A percentile compares a stretch with the other conserved stretches of the same genome.
These are phyloP conservation scores for Asterophora lycoperdoides DNA, from an alignment of 768 basidiomycete genomes.

Conservation along the genomic window DNA sequence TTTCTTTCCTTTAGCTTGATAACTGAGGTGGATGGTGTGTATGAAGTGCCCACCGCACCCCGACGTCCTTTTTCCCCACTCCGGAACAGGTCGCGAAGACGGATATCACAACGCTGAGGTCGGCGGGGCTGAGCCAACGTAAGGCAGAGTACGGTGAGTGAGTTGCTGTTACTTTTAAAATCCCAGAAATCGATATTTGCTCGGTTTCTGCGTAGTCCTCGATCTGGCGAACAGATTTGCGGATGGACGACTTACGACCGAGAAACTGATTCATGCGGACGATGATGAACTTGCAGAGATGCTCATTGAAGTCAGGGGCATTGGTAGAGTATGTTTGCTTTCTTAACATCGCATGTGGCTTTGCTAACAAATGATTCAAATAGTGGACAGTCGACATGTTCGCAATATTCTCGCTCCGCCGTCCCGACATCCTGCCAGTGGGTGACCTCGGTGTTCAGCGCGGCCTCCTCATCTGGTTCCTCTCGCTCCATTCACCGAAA, in stretches of 20 bases:
- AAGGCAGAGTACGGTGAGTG: constrained; percentile 85
- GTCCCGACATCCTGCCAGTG: constrained; percentile 70
- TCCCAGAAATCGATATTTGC: background rate
- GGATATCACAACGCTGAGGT: constrained; percentile 54
- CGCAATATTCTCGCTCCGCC: constrained; percentile 79
- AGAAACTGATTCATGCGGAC: constrained; percentile 61
- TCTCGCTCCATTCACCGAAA: constrained; percentile 54
- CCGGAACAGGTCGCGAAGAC: constrained; percentile 63
- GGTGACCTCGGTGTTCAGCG: constrained; percentile 85
- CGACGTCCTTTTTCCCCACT: constrained; percentile 59
- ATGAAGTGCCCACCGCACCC: constrained; percentile 18
- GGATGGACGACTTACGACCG: constrained; percentile 73
- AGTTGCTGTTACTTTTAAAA: background rate
- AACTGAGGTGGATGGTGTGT: background rate
- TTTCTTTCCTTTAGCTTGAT: constrained; percentile 4
- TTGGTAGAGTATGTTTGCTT: constrained; percentile 55
- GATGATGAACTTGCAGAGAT: constrained; percentile 77
- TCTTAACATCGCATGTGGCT: background rate
- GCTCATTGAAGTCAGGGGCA: constrained; percentile 74
- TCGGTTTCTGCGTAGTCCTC: constrained; percentile 43
- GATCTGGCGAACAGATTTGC: constrained; percentile 78
- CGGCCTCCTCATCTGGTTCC: constrained; percentile 64
- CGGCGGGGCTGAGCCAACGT: constrained; percentile 75
- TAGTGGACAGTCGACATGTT: constrained; percentile 92
- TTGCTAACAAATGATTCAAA: constrained; percentile 8